These are phyloP conservation scores for Breviolum minutum DNA, from an alignment of 73 alveolate genomes.

Conservation along the genomic window DNA sequence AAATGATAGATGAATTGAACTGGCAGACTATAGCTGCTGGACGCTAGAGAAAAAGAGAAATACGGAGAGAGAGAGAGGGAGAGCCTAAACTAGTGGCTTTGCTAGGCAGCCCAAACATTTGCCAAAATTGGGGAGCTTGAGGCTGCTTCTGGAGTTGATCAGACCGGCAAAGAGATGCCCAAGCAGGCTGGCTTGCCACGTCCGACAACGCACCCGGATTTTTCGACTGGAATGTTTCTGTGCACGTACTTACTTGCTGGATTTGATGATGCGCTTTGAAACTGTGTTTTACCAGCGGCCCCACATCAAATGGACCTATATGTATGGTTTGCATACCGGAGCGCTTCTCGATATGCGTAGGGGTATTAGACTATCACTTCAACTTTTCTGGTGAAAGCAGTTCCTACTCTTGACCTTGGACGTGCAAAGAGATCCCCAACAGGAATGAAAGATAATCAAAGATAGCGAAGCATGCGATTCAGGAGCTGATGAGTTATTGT, in stretches of 20 bases:
- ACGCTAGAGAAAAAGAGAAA: neutral
- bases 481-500: slow-evolving; percentile 29
- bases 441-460: neutral
- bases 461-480: neutral
- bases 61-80: neutral
- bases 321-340: too few relatives aligned
- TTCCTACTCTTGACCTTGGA: neutral
- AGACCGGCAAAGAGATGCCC: neutral
- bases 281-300: too few relatives aligned
- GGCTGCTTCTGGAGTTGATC: neutral
- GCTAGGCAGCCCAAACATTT: too few relatives aligned
- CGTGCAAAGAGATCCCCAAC: neutral
- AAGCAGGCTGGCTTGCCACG: neutral
- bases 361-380: neutral
- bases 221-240: neutral
- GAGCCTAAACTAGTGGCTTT: neutral
- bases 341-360: too few relatives aligned
- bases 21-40: neutral
- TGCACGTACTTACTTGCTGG: neutral
- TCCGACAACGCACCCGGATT: neutral
- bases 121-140: neutral
- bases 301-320: too few relatives aligned
- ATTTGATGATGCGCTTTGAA: too few relatives aligned
- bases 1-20: neutral
- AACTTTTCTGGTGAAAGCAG: neutral